These are phyloP conservation scores for Lipomyces chichibuensis DNA, from an alignment of 805 yeast genomes.

Conservation along the genomic window DNA sequence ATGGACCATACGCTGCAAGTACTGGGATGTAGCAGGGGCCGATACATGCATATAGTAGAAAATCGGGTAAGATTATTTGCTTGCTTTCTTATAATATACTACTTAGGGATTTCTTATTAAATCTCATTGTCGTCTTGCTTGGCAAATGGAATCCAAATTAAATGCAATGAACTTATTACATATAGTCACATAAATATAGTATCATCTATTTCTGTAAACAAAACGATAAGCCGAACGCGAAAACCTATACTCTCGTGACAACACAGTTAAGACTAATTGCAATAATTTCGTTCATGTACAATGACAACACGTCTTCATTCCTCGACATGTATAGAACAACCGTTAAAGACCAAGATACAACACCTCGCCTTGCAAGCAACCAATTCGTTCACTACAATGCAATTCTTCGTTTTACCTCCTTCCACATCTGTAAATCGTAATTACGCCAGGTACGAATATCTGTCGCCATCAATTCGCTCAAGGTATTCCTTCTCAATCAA, in stretches of 20 bases:
- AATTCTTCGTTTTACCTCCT: not conserved
- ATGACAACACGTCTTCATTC: not conserved
- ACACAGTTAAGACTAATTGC: not conserved
- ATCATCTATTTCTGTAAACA: not conserved
- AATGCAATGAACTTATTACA: not conserved
- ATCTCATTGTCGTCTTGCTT: not conserved
- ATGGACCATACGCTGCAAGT: not conserved
- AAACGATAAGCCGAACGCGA: not conserved
- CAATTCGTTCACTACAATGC: not conserved
- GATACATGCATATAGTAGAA: not conserved
- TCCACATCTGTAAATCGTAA: not conserved
- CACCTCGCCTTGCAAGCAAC: not conserved
- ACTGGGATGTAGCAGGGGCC: not conserved
- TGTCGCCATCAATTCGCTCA: conserved; percentile 70
- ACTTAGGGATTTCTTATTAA: not conserved
- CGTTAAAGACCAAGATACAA: not conserved
- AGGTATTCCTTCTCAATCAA: conserved; percentile 86
- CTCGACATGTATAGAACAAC: not conserved
- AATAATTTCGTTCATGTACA: not conserved
- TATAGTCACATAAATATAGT: not conserved
- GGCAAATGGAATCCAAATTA: not conserved
- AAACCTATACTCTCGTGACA: not conserved
- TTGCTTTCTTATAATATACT: not conserved
- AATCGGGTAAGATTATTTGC: not conserved
- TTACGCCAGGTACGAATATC: conserved; percentile 80